Evolutionary conservation across 2,329 filamentous ascomycete genomes (phyloP).

Genomic region (Cercospora sp.): DNA sequence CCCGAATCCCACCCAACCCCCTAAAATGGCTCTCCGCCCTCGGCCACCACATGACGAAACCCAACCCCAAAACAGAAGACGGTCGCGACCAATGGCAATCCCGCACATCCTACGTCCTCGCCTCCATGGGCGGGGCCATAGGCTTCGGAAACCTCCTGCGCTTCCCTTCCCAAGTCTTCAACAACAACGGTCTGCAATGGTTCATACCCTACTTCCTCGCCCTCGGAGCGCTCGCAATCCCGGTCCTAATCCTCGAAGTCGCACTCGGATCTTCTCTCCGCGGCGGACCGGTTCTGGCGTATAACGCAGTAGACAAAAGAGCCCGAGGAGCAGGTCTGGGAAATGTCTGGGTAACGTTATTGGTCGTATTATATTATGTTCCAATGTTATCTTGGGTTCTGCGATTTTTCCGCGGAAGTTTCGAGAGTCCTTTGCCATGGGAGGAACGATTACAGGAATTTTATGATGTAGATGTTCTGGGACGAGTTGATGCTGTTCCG

Average conservation of each 20-base stretch:
- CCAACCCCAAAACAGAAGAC: slow-evolving; percentile 31
- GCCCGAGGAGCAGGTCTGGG: slow-evolving; percentile 57
- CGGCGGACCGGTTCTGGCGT: slow-evolving; percentile 25
- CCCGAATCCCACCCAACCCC: slow-evolving; percentile 5
- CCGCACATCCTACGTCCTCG: slow-evolving; percentile 56
- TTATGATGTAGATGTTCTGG: slow-evolving; percentile 53
- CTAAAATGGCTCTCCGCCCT: slow-evolving; percentile 4
- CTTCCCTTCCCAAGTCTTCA: slow-evolving; percentile 61
- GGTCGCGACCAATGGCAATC: slow-evolving; percentile 58
- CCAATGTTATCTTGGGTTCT: slow-evolving; percentile 61
- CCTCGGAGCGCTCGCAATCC: slow-evolving; percentile 58
- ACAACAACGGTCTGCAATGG: slow-evolving; percentile 62
- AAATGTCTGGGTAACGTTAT: slow-evolving; percentile 54
- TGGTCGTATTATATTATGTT: slow-evolving; percentile 59
- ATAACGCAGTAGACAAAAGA: slow-evolving; percentile 52
- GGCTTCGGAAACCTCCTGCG: slow-evolving; percentile 60
- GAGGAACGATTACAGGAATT: slow-evolving; percentile 47
- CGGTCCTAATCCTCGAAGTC: slow-evolving; percentile 58
- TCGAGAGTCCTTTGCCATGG: slow-evolving; percentile 58
- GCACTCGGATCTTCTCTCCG: slow-evolving; percentile 56
- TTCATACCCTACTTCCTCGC: slow-evolving; percentile 60
- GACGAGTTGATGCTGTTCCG: slow-evolving; percentile 48
- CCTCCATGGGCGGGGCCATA: slow-evolving; percentile 60
- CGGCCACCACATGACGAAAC: slow-evolving; percentile 12
- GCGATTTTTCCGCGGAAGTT: slow-evolving; percentile 59